phyloP scores from a whole-genome alignment of 2,329 filamentous ascomycete species.

The Cercospora janseana region DNA sequence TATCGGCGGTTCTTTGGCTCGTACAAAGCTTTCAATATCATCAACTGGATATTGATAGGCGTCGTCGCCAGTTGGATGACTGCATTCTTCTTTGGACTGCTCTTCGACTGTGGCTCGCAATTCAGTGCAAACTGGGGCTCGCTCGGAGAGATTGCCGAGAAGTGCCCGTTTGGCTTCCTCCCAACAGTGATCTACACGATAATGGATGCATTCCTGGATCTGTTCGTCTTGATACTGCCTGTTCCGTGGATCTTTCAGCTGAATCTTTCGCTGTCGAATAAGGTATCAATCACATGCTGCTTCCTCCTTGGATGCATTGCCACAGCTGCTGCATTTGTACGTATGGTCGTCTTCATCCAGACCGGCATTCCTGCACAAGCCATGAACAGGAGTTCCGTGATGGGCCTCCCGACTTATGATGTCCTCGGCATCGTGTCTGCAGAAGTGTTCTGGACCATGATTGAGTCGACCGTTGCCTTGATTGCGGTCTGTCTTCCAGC shows the following conservation, averaged over 20 bases:
- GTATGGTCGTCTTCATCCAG: constrained; percentile 21
- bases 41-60: constrained; percentile 12
- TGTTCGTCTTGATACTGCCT: constrained; percentile 18
- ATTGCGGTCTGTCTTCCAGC: constrained; percentile 20
- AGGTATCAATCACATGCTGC: constrained; percentile 18
- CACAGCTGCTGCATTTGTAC: constrained; percentile 20
- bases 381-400: constrained; percentile 16
- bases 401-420: constrained; percentile 19
- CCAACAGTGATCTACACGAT: constrained; percentile 21
- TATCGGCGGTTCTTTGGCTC: constrained; percentile 19
- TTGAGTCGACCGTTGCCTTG: constrained; percentile 19
- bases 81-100: constrained; percentile 18
- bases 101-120: constrained; percentile 19
- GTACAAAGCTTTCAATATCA: constrained; percentile 16
- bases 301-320: constrained; percentile 18
- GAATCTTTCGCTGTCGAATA: constrained; percentile 15
- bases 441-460: constrained; percentile 22
- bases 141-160: constrained; percentile 17
- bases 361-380: constrained; percentile 18
- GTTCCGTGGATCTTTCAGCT: constrained; percentile 21
- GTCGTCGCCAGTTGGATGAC: constrained; percentile 17
- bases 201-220: constrained; percentile 18
- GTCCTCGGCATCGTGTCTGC: constrained; percentile 22
- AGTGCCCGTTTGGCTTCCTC: constrained; percentile 21
- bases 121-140: constrained; percentile 18